phyloP scores from a whole-genome alignment of 305 asterid genomes.

The Solanum hybrid region DNA sequence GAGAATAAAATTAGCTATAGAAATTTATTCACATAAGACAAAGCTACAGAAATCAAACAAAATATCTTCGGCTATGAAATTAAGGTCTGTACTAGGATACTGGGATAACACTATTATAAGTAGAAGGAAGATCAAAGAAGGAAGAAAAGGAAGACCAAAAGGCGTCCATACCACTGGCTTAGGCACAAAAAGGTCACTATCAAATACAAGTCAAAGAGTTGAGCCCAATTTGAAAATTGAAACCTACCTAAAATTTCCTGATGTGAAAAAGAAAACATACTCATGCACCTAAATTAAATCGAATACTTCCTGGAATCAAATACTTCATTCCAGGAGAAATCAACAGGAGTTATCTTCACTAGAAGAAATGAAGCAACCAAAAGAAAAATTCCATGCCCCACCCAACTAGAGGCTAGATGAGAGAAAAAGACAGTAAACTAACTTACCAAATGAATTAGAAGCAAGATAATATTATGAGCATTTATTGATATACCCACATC shows the following conservation, averaged over 20 bases:
- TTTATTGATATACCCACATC: background rate
- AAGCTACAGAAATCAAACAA: background rate
- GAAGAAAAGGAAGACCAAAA: background rate
- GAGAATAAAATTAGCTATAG: background rate
- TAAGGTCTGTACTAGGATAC: background rate
- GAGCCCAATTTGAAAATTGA: background rate
- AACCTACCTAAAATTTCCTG: background rate
- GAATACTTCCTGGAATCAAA: background rate
- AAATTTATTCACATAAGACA: background rate
- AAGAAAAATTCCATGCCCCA: background rate
- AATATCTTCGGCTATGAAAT: background rate
- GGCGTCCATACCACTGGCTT: background rate
- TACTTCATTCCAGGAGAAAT: background rate
- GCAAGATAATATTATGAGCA: background rate
- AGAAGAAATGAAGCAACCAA: background rate
- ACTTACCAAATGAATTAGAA: background rate
- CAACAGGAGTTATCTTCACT: background rate
- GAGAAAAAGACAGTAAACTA: background rate
- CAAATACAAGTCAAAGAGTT: background rate
- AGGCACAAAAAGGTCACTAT: background rate
- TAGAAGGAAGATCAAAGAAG: background rate
- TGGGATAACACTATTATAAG: background rate
- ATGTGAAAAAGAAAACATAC: background rate
- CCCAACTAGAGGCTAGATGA: background rate
- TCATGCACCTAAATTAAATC: background rate